A percentile compares a stretch with the other conserved stretches of the same genome.
These are phyloP conservation scores for Iberis amara DNA, from an alignment of 441 rosid genomes.

Conservation along the genomic window DNA sequence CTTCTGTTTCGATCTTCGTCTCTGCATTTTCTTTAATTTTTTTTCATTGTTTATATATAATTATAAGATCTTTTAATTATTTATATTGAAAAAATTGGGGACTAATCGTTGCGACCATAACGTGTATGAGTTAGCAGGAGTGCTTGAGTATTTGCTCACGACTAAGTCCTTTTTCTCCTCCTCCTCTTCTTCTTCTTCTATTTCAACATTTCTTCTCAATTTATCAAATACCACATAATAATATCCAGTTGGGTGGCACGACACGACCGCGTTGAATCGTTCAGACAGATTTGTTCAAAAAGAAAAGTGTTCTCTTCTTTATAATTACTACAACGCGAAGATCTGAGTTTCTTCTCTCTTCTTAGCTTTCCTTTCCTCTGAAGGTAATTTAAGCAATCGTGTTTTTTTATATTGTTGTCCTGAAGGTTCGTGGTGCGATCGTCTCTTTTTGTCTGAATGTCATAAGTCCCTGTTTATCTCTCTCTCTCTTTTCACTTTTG, in stretches of 20 bases:
- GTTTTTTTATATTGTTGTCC: no score
- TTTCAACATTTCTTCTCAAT: constrained; percentile 16
- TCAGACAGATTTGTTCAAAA: constrained; percentile 18
- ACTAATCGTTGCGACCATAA: constrained; percentile 10
- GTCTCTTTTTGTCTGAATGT: no score
- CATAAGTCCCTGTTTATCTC: no score
- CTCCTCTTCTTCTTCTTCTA: constrained; percentile 1
- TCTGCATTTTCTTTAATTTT: constrained; percentile 1
- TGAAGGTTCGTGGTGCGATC: no score
- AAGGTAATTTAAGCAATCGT: constrained; percentile 22
- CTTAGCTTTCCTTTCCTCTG: constrained; percentile 9
- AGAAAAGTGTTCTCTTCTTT: constrained; percentile 8
- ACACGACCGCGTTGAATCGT: constrained; percentile 31
- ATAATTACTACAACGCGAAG: constrained; percentile 5
- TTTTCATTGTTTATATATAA: not conserved
- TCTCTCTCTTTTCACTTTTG: no score
- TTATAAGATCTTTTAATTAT: constrained; percentile 14
- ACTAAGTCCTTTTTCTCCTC: constrained; percentile 25
- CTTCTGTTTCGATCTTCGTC: constrained; percentile 7
- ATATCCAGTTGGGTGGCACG: constrained; percentile 28
- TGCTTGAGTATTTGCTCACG: not conserved
- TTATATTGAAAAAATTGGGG: not conserved
- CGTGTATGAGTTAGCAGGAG: constrained; percentile 24
- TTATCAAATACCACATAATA: constrained; percentile 26
- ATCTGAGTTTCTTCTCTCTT: constrained; percentile 26